Evolutionary conservation across 345 rosid species (phyloP).

Genomic region (Salix arbutifolia): DNA sequence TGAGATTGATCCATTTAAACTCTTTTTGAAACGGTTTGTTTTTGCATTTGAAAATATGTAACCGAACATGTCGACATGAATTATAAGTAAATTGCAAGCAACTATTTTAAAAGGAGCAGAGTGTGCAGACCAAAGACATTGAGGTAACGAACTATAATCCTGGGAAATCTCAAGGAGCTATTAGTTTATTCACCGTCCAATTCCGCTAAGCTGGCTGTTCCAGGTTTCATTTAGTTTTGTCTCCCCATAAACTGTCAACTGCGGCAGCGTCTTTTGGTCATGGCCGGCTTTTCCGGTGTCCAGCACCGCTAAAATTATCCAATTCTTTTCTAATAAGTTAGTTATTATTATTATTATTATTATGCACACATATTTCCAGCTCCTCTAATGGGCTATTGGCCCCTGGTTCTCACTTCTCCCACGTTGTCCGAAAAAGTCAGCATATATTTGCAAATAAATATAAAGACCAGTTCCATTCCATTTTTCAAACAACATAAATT

Average conservation of each 20-base stretch:
- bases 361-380: constrained; percentile 11
- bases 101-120: neutral
- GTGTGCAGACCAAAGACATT: neutral
- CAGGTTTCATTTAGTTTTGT: neutral
- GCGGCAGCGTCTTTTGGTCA: neutral
- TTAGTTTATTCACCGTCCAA: neutral
- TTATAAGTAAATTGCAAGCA: neutral
- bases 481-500: neutral
- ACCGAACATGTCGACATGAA: neutral
- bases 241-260: neutral
- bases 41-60: neutral
- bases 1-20: too few species aligned
- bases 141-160: neutral
- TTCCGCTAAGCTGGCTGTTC: neutral
- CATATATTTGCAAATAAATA: too few species aligned
- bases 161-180: neutral
- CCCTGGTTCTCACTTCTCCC: constrained; percentile 18
- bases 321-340: too few species aligned
- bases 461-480: neutral
- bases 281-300: constrained; percentile 31
- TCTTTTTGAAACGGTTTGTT: too few species aligned
- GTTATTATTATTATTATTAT: neutral
- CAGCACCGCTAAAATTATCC: neutral
- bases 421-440: too few species aligned
- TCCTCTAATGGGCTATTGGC: constrained; percentile 21